phyloP scores from a whole-genome alignment of 2,329 filamentous ascomycete genomes.

The Beauveria varroae region DNA sequence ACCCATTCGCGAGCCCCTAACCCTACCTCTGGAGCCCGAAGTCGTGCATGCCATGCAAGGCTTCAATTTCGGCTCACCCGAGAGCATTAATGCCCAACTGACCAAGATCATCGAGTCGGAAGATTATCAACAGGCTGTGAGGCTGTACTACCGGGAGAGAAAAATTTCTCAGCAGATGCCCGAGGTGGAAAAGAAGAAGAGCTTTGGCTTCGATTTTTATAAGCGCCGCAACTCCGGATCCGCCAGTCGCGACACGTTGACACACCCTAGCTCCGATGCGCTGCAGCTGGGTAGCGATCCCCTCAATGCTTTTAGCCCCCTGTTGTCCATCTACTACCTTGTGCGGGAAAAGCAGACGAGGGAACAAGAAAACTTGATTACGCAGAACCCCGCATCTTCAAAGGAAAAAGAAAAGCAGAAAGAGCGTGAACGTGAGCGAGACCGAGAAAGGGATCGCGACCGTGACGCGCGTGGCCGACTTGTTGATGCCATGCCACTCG shows the following conservation, averaged over 20 bases:
- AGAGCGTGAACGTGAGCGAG: constrained; percentile 20
- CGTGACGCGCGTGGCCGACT: constrained; percentile 1
- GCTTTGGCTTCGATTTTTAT: constrained; percentile 92
- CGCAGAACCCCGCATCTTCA: constrained; percentile 39
- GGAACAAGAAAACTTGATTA: constrained; percentile 41
- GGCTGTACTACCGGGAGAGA: constrained; percentile 59
- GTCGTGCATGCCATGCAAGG: constrained; percentile 93
- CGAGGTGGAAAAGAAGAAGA: constrained; percentile 74
- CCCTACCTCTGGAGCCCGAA: constrained; percentile 72
- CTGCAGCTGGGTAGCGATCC: constrained; percentile 78
- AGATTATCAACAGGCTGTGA: constrained; percentile 84
- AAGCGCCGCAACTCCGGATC: constrained; percentile 78
- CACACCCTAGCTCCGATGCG: constrained; percentile 76
- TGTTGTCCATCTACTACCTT: constrained; percentile 91
- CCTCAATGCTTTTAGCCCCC: constrained; percentile 84
- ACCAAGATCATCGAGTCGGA: constrained; percentile 85
- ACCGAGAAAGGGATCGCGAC: constrained; percentile 28
- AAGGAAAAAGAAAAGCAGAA: constrained; percentile 24
- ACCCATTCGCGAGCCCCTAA: constrained; percentile 74
- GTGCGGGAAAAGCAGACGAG: constrained; percentile 91
- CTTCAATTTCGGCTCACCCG: constrained; percentile 89
- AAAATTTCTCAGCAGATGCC: constrained; percentile 49
- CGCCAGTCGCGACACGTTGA: constrained; percentile 80
- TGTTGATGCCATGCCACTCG: constrained; percentile 53
- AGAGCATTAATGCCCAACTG: constrained; percentile 74